A percentile compares a stretch with the other conserved stretches of the same genome.
Evolutionary conservation across 768 basidiomycete species (phyloP).

Genomic region (Russula vinacea): DNA sequence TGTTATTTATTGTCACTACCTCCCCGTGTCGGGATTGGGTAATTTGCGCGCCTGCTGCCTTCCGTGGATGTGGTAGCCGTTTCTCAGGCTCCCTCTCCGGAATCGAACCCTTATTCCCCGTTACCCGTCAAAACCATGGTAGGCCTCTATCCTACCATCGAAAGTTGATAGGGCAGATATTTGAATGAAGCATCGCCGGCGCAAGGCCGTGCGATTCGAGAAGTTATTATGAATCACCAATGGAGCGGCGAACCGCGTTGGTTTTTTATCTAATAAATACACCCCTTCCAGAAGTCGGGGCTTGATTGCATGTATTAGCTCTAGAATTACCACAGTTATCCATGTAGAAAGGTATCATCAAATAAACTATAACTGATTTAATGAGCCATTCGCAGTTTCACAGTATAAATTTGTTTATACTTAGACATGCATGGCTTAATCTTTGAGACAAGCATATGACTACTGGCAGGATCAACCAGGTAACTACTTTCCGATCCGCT

Average conservation of each 20-base stretch:
- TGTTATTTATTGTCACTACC: slow-evolving; percentile 47
- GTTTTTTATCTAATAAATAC: slow-evolving; percentile 60
- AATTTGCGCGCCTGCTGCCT: slow-evolving; percentile 42
- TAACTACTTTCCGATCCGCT: slow-evolving; percentile 61
- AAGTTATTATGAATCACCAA: slow-evolving; percentile 78
- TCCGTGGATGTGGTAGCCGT: slow-evolving; percentile 41
- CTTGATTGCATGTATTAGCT: slow-evolving; percentile 50
- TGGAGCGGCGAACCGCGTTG: slow-evolving; percentile 58
- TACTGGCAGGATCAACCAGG: slow-evolving; percentile 84
- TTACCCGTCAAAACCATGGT: slow-evolving; percentile 78
- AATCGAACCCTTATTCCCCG: slow-evolving; percentile 71
- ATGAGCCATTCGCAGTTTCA: slow-evolving; percentile 82
- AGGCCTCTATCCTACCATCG: slow-evolving; percentile 72
- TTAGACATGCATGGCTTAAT: slow-evolving; percentile 83
- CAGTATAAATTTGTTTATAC: slow-evolving; percentile 57
- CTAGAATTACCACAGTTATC: slow-evolving; percentile 79
- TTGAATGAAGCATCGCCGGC: slow-evolving; percentile 67
- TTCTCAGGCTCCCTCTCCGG: slow-evolving; percentile 51
- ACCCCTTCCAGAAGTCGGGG: slow-evolving; percentile 25
- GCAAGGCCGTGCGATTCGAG: slow-evolving; percentile 70
- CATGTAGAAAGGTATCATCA: slow-evolving; percentile 73
- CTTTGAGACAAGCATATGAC: slow-evolving; percentile 83
- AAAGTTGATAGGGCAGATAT: slow-evolving; percentile 77
- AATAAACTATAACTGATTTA: slow-evolving; percentile 83
- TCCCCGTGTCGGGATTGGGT: slow-evolving; percentile 41